Evolutionary conservation across 495 filamentous ascomycete species (phyloP).

Genomic region (Emericellopsis terricola): DNA sequence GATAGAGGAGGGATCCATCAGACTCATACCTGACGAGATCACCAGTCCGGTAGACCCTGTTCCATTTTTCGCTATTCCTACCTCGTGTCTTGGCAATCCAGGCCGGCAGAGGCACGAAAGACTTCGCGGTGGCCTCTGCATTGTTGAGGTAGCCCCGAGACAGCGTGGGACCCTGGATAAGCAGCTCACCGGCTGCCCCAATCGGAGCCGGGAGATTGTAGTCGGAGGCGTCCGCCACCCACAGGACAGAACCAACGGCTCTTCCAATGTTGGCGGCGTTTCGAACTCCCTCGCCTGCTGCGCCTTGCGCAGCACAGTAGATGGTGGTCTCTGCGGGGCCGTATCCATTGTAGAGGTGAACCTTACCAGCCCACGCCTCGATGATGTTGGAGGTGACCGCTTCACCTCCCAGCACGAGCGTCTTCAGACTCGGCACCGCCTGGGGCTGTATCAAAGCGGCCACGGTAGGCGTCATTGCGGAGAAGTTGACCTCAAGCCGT

Average conservation of each 20-base stretch:
- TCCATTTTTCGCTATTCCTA: slow-evolving; percentile 1
- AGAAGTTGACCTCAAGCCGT: not conserved
- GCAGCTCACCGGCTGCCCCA: slow-evolving; percentile 28
- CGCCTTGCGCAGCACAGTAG: too few relatives aligned
- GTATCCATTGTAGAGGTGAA: slow-evolving; percentile 24
- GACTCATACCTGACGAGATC: slow-evolving; percentile 25
- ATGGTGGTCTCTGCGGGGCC: slow-evolving; percentile 25
- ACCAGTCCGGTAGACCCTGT: slow-evolving; percentile 21
- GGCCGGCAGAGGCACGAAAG: not conserved
- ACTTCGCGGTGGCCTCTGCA: not conserved
- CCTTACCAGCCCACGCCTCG: slow-evolving; percentile 22
- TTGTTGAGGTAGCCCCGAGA: slow-evolving; percentile 8
- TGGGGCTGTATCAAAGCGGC: slow-evolving; percentile 22
- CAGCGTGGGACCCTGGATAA: slow-evolving; percentile 27
- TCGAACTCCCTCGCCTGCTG: slow-evolving; percentile 15
- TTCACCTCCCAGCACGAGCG: slow-evolving; percentile 17
- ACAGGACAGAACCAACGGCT: slow-evolving; percentile 22
- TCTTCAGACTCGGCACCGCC: slow-evolving; percentile 16
- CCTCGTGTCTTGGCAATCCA: slow-evolving; percentile 2
- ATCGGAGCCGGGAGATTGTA: slow-evolving; percentile 24
- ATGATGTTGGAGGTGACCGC: slow-evolving; percentile 2
- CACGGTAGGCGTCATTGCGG: slow-evolving; percentile 24
- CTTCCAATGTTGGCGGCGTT: slow-evolving; percentile 20
- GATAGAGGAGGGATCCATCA: slow-evolving; percentile 24
- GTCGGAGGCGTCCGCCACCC: slow-evolving; percentile 27